Base-by-base conservation (phyloP, 2,329 filamentous ascomycete genomes). In the Elsinoe arachidis region DNA sequence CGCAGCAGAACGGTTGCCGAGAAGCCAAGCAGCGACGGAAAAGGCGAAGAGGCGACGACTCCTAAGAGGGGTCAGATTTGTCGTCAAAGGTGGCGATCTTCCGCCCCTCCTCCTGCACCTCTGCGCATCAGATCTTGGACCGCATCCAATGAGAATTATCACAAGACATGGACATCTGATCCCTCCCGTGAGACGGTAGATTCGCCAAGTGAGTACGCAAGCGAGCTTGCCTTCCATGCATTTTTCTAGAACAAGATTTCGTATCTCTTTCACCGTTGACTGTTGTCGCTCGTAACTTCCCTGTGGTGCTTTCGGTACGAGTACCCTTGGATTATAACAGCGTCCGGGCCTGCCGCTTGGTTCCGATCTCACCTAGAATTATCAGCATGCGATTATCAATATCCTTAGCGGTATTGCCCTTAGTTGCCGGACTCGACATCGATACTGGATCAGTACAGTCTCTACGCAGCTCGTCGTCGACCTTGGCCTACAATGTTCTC, bases 191-290 rank as follows among this genome's bases (percentile, higher is more conserved):
- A 34, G n/a, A 51, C 46, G 46, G 46, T 23, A 53, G 34, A 26
- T 53, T 15, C 19, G 49, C 49, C 49, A 53, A 53, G 49, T 53
- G 33, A 53, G 46, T 51, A 51, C 9, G 46, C 46, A 51, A 51
- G 46, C 46, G 46, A 46, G 41, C 41, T 23, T 23, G 41, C 41
- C 41, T 46, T 46, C n/a, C 11, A 46, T 46, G 19, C 41, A 23
- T 46, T 30, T 46, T 46, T 23, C 17, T 23, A 23, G 26, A 26
- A 26, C 41, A 26, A 23, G 41, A 46, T 23, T 17, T 46, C 19
- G 41, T 46, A 46, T 46, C 41, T 46, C n/a, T 46, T 26, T 15
- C 9, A 26, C 41, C 41, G 41, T 46, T 46, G 41, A 46, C 41
- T 46, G 41, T 46, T 46, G 21, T 46, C 41, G 19, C 26, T 46